These are phyloP conservation scores for Oxyria digyna DNA, from an alignment of 148 eudicot species.

Conservation along the genomic window DNA sequence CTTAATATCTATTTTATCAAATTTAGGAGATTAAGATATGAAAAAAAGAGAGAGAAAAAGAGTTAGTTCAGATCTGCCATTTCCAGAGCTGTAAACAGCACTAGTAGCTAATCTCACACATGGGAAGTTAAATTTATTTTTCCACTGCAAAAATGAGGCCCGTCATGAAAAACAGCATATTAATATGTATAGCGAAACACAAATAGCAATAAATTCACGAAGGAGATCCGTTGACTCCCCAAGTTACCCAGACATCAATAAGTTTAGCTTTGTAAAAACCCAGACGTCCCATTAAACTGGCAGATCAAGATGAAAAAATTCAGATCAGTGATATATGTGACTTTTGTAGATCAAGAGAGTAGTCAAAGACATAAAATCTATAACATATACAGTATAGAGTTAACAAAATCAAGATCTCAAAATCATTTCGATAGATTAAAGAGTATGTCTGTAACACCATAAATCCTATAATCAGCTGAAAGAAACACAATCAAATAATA, in stretches of 20 bases:
- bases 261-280: not conserved
- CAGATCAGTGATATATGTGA: constrained; percentile 2
- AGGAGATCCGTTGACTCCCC: not conserved
- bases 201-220: not conserved
- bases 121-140: not conserved
- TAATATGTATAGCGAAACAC: not conserved
- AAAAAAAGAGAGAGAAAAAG: not conserved
- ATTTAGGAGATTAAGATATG: not conserved
- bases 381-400: not conserved
- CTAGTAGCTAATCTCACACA: not conserved
- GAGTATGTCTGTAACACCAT: not conserved
- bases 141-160: not conserved
- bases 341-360: not conserved
- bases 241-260: not conserved
- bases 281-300: not conserved
- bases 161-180: not conserved
- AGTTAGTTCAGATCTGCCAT: not conserved
- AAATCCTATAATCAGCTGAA: not conserved
- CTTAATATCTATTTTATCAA: not conserved
- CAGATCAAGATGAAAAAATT: not conserved
- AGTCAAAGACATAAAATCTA: not conserved
- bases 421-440: not conserved
- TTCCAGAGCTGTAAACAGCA: not conserved
- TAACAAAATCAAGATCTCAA: not conserved
- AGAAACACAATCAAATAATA: not conserved